Conservation (phyloP, 139 green algal species). For the Desmodesmus armatus region DNA sequence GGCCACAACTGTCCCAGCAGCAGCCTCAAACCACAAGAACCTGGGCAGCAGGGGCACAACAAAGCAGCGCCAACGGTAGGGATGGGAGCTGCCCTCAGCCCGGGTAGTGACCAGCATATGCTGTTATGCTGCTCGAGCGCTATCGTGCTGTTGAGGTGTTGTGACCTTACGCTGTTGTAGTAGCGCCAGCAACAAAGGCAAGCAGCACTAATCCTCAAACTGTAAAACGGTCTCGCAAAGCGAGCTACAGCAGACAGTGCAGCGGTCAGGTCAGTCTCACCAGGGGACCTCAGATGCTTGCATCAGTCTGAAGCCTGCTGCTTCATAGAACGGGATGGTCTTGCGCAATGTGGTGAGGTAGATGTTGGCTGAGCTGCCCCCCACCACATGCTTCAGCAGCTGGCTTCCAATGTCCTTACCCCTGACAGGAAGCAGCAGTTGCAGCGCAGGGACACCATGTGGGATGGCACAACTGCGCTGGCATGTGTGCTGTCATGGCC, state of each 20-base stretch:
- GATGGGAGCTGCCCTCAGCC: no score
- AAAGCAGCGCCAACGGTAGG: no score
- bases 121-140: no score
- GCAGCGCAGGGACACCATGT: background rate
- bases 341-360: constrained; percentile 45
- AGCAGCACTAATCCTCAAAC: background rate
- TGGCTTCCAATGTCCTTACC: constrained; percentile 29
- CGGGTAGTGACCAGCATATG: no score
- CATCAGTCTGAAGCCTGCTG: constrained; percentile 36
- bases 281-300: background rate
- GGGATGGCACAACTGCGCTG: background rate
- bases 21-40: constrained; percentile 46
- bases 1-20: constrained; percentile 47
- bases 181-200: background rate
- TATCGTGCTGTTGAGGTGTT: background rate
- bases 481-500: background rate
- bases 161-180: background rate
- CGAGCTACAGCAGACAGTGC: background rate
- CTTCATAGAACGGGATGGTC: constrained; percentile 37
- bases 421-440: constrained; percentile 13
- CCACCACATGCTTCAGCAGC: constrained; percentile 26
- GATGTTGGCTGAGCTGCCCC: background rate
- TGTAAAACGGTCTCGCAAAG: background rate
- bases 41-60: no score
- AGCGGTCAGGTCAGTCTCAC: constrained; percentile 16